Evolutionary conservation across 106 monocot genomes (phyloP).

Genomic region (Dioscorea dumetorum): DNA sequence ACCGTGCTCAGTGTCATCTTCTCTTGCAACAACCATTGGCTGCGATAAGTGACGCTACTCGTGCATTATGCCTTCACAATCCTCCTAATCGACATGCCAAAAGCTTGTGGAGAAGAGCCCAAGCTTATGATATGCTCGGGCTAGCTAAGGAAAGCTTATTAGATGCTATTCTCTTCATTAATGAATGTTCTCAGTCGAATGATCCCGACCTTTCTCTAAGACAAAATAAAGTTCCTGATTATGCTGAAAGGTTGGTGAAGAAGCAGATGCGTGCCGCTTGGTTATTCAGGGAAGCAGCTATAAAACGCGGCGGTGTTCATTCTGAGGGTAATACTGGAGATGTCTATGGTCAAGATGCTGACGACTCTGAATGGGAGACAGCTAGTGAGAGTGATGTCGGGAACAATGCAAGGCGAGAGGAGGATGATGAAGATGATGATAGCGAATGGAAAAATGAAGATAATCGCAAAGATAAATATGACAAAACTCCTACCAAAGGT

Average conservation of each 20-base stretch:
- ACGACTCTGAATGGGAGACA: constrained; percentile 98
- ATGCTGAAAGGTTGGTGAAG: constrained; percentile 88
- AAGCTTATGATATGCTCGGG: constrained; percentile 92
- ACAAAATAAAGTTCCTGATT: constrained; percentile 91
- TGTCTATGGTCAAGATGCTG: constrained; percentile 52
- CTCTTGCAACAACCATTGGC: constrained; percentile 79
- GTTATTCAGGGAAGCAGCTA: constrained; percentile 92
- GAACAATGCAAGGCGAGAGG: constrained; percentile 35
- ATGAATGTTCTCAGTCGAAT: constrained; percentile 76
- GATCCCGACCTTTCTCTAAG: constrained; percentile 68
- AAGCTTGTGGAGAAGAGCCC: constrained; percentile 91
- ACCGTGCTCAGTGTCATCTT: constrained; percentile 91
- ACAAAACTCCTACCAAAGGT: constrained; percentile 33
- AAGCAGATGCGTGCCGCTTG: constrained; percentile 91
- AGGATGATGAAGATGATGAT: constrained; percentile 25
- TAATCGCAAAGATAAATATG: constrained; percentile 19
- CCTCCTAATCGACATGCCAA: constrained; percentile 81
- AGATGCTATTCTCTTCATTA: constrained; percentile 86
- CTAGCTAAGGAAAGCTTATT: constrained; percentile 85
- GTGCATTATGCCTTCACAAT: constrained; percentile 79
- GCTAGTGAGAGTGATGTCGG: constrained; percentile 83
- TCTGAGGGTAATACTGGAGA: constrained; percentile 40
- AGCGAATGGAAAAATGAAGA: constrained; percentile 35
- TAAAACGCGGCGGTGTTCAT: constrained; percentile 69
- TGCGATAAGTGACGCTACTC: constrained; percentile 89